Percentiles rank a stretch among this genome's conserved stretches.
These are phyloP conservation scores for Trametes pubescens DNA, from an alignment of 1,284 basidiomycete genomes.

Conservation along the genomic window DNA sequence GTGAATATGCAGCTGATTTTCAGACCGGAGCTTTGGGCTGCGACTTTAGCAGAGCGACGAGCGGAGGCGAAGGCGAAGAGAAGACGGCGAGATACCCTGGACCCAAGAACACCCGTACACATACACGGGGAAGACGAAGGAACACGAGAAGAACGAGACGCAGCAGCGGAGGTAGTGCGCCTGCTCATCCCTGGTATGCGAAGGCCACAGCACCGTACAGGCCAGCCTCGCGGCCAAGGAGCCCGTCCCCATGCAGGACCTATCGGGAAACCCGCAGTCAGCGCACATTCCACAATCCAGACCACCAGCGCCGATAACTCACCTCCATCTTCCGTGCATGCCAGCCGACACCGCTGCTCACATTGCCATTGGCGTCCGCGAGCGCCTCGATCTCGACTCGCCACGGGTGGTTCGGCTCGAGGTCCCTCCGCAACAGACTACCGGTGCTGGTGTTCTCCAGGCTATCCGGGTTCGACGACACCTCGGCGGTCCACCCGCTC, in stretches of 20 bases:
- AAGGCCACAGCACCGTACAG: slow-evolving; percentile 94
- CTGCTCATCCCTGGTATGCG: slow-evolving; percentile 81
- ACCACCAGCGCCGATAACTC: slow-evolving; percentile 36
- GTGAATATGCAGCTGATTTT: not conserved
- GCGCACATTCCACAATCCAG: slow-evolving; percentile 7
- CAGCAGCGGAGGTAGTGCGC: not conserved
- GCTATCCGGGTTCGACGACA: slow-evolving; percentile 43
- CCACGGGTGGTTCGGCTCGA: slow-evolving; percentile 70
- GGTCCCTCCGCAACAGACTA: slow-evolving; percentile 62
- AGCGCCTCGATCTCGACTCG: slow-evolving; percentile 74
- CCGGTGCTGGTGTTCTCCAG: slow-evolving; percentile 17
- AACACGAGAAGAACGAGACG: not conserved
- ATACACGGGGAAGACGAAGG: not conserved
- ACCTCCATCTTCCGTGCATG: slow-evolving; percentile 98
- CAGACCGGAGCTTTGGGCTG: not conserved
- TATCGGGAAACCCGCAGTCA: slow-evolving; percentile 40
- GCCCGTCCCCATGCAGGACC: slow-evolving; percentile 87
- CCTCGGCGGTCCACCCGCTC: slow-evolving; percentile 73
- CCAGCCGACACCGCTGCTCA: slow-evolving; percentile 92
- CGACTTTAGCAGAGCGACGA: not conserved
- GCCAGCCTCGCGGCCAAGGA: slow-evolving; percentile 92
- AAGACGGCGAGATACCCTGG: not conserved
- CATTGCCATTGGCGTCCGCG: slow-evolving; percentile 88
- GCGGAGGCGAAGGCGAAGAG: not conserved
- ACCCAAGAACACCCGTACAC: not conserved